These are phyloP conservation scores for Prinsepia uniflora DNA, from an alignment of 306 rosid genomes.

Conservation along the genomic window DNA sequence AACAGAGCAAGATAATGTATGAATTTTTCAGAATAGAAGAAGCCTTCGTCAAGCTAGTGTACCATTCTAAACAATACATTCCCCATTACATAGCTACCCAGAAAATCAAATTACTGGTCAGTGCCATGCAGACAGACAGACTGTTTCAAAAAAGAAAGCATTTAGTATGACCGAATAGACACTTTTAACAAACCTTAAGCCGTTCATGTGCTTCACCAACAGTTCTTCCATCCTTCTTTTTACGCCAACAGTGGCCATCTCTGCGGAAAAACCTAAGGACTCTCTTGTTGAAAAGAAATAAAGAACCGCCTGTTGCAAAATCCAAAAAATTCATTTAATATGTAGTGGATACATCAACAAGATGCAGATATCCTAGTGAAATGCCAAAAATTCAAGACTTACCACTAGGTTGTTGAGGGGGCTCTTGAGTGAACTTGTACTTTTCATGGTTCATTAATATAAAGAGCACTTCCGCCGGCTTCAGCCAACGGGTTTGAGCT, in stretches of 20 bases:
- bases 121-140: slow-evolving; percentile 14
- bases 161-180: slow-evolving; percentile 15
- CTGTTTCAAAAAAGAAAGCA: neutral
- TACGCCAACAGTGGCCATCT: slow-evolving; percentile 94
- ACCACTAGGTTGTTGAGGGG: slow-evolving; percentile 66
- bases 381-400: slow-evolving; percentile 17
- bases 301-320: slow-evolving; percentile 66
- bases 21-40: slow-evolving; percentile 9
- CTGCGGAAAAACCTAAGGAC: slow-evolving; percentile 87
- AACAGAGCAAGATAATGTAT: neutral
- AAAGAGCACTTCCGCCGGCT: slow-evolving; percentile 77
- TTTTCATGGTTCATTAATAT: slow-evolving; percentile 73
- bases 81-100: neutral
- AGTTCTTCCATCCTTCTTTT: slow-evolving; percentile 83
- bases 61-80: neutral
- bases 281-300: slow-evolving; percentile 82
- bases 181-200: slow-evolving; percentile 63
- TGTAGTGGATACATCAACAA: slow-evolving; percentile 5
- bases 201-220: slow-evolving; percentile 96
- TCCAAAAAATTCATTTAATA: neutral
- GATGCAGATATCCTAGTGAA: slow-evolving; percentile 6
- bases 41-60: neutral
- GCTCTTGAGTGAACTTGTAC: slow-evolving; percentile 52
- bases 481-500: slow-evolving; percentile 91
- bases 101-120: neutral